These are phyloP conservation scores for Ophiostoma perfectum DNA, from an alignment of 2,329 filamentous ascomycete genomes.

Conservation along the genomic window DNA sequence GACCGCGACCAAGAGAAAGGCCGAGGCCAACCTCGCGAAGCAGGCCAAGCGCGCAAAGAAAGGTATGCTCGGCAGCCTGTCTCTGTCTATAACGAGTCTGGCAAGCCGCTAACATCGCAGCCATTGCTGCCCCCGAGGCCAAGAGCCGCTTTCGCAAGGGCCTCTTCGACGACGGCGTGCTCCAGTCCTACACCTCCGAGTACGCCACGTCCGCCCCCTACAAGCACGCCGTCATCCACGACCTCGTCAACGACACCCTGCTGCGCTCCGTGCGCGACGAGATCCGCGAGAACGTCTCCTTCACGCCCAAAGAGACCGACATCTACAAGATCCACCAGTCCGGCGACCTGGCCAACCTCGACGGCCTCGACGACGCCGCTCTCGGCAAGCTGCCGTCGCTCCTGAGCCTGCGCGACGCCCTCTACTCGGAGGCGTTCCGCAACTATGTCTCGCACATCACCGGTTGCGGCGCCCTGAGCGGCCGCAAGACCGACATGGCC, in stretches of 20 bases:
- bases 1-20: constrained; percentile 35
- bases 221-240: constrained; percentile 84
- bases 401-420: constrained; percentile 83
- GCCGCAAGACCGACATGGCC: constrained; percentile 96
- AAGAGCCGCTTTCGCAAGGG: constrained; percentile 58
- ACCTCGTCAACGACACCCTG: constrained; percentile 72
- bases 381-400: constrained; percentile 82
- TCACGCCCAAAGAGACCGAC: constrained; percentile 97
- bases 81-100: background rate
- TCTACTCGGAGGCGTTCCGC: constrained; percentile 87
- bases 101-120: background rate
- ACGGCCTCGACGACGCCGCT: constrained; percentile 82
- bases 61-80: constrained; percentile 33
- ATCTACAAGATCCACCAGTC: constrained; percentile 99
- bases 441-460: constrained; percentile 84
- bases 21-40: constrained; percentile 42
- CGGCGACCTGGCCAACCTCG: constrained; percentile 91
- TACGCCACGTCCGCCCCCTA: constrained; percentile 68
- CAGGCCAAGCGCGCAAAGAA: constrained; percentile 48
- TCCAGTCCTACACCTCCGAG: constrained; percentile 54
- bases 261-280: constrained; percentile 82
- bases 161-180: constrained; percentile 56
- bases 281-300: constrained; percentile 84
- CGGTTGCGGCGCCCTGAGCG: constrained; percentile 78
- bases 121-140: constrained; percentile 36